Percentiles rank a stretch among this genome's conserved stretches.
phyloP scores from a whole-genome alignment of 768 basidiomycete species.

The Leccinum incarnatum region DNA sequence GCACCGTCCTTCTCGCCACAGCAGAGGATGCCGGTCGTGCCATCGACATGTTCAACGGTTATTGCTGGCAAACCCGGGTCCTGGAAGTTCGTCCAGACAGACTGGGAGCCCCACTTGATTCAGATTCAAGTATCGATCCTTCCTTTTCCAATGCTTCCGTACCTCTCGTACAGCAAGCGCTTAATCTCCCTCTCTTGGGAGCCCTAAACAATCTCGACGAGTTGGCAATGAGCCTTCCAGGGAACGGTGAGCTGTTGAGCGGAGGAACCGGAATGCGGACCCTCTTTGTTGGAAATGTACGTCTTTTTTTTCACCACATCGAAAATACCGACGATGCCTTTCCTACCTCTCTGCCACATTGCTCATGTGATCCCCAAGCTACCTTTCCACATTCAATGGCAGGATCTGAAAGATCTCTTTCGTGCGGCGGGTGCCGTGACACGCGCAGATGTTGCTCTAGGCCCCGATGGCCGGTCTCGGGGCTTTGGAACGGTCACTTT shows the following conservation, averaged over 20 bases:
- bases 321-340: slow-evolving; percentile 1
- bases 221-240: slow-evolving; percentile 8
- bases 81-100: slow-evolving; percentile 92
- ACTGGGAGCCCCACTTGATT: slow-evolving; percentile 37
- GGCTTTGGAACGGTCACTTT: slow-evolving; percentile 94
- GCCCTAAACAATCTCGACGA: slow-evolving; percentile 20
- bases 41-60: slow-evolving; percentile 95
- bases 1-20: slow-evolving; percentile 92
- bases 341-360: slow-evolving; percentile 3
- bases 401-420: slow-evolving; percentile 96
- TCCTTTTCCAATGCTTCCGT: slow-evolving; percentile 13
- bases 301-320: slow-evolving; percentile 30
- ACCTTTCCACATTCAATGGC: slow-evolving; percentile 95
- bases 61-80: slow-evolving; percentile 91
- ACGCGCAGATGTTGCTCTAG: slow-evolving; percentile 87
- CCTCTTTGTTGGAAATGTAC: slow-evolving; percentile 87
- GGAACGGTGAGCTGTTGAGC: slow-evolving; percentile 24
- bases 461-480: slow-evolving; percentile 82
- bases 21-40: slow-evolving; percentile 93
- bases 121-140: slow-evolving; percentile 19
- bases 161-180: slow-evolving; percentile 20
- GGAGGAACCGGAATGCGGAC: slow-evolving; percentile 45
- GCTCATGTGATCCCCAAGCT: slow-evolving; percentile 48
- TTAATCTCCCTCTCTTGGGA: slow-evolving; percentile 13
- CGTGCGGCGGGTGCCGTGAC: slow-evolving; percentile 86